A percentile compares a stretch with the other conserved stretches of the same genome.
Evolutionary conservation across 202 grass and related monocot species (phyloP).

Genomic region (Zoysia matrella): DNA sequence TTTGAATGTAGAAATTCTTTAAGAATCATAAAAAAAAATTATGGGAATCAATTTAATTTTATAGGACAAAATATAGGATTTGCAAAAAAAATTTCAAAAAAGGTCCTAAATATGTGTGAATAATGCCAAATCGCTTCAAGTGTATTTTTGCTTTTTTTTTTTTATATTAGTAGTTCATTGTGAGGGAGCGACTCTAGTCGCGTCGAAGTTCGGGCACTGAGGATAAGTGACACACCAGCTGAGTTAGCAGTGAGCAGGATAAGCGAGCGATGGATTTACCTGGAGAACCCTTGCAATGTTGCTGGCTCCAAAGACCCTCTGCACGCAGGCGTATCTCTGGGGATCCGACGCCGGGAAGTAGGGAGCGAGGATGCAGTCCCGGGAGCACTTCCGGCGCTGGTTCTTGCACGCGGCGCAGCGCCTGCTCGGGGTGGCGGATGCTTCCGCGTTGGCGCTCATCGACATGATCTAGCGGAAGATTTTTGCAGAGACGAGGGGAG

Average conservation of each 20-base stretch:
- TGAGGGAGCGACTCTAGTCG: too few relatives aligned
- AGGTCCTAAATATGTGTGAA: too few relatives aligned
- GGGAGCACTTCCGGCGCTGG: slow-evolving; percentile 57
- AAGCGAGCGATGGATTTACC: slow-evolving; percentile 43
- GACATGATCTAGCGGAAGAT: slow-evolving; percentile 53
- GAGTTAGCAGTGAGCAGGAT: slow-evolving; percentile 18
- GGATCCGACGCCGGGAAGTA: slow-evolving; percentile 67
- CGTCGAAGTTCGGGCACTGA: too few relatives aligned
- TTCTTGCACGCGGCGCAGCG: slow-evolving; percentile 75
- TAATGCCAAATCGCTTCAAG: too few relatives aligned
- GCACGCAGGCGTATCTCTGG: slow-evolving; percentile 57
- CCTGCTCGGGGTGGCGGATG: slow-evolving; percentile 12
- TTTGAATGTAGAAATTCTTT: too few relatives aligned
- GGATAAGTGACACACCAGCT: background rate
- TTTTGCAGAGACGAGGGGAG: background rate
- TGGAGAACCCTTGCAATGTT: slow-evolving; percentile 60
- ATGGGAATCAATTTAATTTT: too few relatives aligned
- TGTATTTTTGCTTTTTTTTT: too few relatives aligned
- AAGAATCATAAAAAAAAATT: too few relatives aligned
- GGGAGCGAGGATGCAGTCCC: slow-evolving; percentile 55
- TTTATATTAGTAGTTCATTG: too few relatives aligned
- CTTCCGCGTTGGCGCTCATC: slow-evolving; percentile 4
- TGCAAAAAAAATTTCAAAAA: too few relatives aligned
- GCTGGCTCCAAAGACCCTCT: slow-evolving; percentile 59
- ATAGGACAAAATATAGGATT: too few relatives aligned